These are phyloP conservation scores for Metschnikowia arizonensis DNA, from an alignment of 805 yeast genomes.

Conservation along the genomic window DNA sequence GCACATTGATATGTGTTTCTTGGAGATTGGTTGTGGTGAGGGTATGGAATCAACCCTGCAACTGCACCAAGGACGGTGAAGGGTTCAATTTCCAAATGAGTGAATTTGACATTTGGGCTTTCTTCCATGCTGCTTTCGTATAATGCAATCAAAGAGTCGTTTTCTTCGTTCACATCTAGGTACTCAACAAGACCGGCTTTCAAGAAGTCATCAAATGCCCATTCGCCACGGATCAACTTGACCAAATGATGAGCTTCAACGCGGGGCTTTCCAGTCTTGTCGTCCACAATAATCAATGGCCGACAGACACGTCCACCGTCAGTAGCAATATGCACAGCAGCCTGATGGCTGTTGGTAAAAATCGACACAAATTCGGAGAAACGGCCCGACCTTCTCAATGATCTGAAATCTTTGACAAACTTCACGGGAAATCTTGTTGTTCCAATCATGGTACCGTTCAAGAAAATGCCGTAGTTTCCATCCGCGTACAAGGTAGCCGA, in stretches of 20 bases:
- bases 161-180: slow-evolving; percentile 95
- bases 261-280: slow-evolving; percentile 51
- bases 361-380: slow-evolving; percentile 89
- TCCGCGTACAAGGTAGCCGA: slow-evolving; percentile 74
- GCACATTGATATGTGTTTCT: slow-evolving; percentile 93
- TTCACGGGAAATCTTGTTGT: slow-evolving; percentile 81
- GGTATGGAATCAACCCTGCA: slow-evolving; percentile 88
- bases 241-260: slow-evolving; percentile 70
- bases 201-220: slow-evolving; percentile 90
- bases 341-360: slow-evolving; percentile 83
- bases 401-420: slow-evolving; percentile 76
- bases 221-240: slow-evolving; percentile 58
- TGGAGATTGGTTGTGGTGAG: slow-evolving; percentile 90
- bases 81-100: slow-evolving; percentile 95
- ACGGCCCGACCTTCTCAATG: slow-evolving; percentile 76
- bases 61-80: slow-evolving; percentile 90
- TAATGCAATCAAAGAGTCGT: slow-evolving; percentile 87
- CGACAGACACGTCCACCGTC: slow-evolving; percentile 99
- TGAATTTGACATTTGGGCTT: slow-evolving; percentile 48
- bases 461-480: slow-evolving; percentile 78
- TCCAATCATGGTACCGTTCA: slow-evolving; percentile 94
- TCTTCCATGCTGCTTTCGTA: slow-evolving; percentile 58
- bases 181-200: slow-evolving; percentile 87
- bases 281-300: slow-evolving; percentile 83
- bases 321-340: slow-evolving; percentile 94